Percentiles rank a stretch among this genome's conserved stretches.
Conservation (phyloP, 2,329 filamentous ascomycete genomes). For the Fusarium denticulatum region DNA sequence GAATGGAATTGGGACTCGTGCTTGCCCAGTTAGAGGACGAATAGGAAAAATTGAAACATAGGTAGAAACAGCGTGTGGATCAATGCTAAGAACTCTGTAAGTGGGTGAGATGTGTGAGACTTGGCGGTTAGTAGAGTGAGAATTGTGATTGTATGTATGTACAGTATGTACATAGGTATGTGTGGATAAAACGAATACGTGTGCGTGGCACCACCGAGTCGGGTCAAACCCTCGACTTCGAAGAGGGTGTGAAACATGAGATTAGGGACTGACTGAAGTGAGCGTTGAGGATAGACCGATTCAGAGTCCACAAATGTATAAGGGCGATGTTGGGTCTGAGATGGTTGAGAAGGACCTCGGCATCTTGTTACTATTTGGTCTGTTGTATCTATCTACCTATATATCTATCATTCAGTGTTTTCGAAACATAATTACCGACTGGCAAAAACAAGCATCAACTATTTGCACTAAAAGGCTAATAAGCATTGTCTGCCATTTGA, state of each 20-base stretch:
- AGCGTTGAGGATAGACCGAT: slow-evolving; percentile 17
- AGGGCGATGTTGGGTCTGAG: not conserved
- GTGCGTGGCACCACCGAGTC: slow-evolving; percentile 32
- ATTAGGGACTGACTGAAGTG: not conserved
- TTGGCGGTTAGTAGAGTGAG: slow-evolving; percentile 24
- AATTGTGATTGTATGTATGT: slow-evolving; percentile 15
- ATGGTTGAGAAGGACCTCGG: not conserved
- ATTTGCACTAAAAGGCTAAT: not conserved
- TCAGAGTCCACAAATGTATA: not conserved
- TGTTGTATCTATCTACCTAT: not conserved
- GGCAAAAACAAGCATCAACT: slow-evolving; percentile 10
- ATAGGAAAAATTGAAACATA: not conserved
- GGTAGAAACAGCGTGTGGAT: slow-evolving; percentile 2
- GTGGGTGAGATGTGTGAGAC: slow-evolving; percentile 28
- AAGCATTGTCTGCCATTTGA: not conserved
- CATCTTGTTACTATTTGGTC: not conserved
- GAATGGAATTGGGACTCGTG: slow-evolving; percentile 9
- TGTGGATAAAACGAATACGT: slow-evolving; percentile 32
- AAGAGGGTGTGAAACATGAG: slow-evolving; percentile 33
- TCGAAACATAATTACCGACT: not conserved
- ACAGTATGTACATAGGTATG: not conserved
- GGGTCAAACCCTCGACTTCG: slow-evolving; percentile 19
- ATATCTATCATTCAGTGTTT: not conserved
- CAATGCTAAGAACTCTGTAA: slow-evolving; percentile 16
- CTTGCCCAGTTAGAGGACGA: not conserved